phyloP scores from a whole-genome alignment of 352 stramenopile species.

The Globisporangium ultimum region DNA sequence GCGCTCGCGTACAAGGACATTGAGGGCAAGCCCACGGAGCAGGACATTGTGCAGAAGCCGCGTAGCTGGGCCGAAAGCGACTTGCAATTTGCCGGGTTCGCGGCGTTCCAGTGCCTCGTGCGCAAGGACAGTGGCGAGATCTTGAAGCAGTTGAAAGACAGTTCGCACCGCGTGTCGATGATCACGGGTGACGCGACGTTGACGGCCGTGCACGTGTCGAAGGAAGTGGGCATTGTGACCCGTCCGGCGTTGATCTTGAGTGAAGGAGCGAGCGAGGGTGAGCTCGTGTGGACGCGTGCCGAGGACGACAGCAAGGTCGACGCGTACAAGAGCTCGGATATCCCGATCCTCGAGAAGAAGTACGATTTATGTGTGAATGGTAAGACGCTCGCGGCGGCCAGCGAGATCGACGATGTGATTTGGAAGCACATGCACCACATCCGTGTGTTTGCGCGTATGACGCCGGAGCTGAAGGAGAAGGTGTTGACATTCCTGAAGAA shows the following conservation, averaged over 20 bases:
- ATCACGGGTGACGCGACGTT: conserved; percentile 98
- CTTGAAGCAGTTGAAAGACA: conserved; percentile 90
- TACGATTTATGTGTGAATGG: conserved; percentile 86
- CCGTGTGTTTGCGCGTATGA: conserved; percentile 96
- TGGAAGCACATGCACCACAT: conserved; percentile 80
- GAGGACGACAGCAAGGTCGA: conserved; percentile 70
- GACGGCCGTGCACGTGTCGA: conserved; percentile 96
- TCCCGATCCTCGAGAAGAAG: conserved; percentile 62
- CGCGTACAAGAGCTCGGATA: conserved; percentile 62
- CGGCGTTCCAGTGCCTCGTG: conserved; percentile 87
- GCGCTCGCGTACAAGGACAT: conserved; percentile 95
- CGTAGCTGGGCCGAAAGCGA: conserved; percentile 90
- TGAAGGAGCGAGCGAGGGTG: conserved; percentile 29
- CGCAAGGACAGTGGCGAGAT: conserved; percentile 96
- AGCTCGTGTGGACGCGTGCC: conserved; percentile 77
- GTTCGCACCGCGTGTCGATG: conserved; percentile 95
- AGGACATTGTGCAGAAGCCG: conserved; percentile 77
- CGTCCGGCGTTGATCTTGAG: conserved; percentile 71
- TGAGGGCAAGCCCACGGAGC: conserved; percentile 56
- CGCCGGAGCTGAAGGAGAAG: conserved; percentile 95
- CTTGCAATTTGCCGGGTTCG: conserved; percentile 96
- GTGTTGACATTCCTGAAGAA: conserved; percentile 95
- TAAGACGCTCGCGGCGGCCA: conserved; percentile 62
- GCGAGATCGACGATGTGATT: conserved; percentile 81
- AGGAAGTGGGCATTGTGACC: conserved; percentile 93